These are phyloP conservation scores for Komagataella ulmi DNA, from an alignment of 805 yeast species.

Conservation along the genomic window DNA sequence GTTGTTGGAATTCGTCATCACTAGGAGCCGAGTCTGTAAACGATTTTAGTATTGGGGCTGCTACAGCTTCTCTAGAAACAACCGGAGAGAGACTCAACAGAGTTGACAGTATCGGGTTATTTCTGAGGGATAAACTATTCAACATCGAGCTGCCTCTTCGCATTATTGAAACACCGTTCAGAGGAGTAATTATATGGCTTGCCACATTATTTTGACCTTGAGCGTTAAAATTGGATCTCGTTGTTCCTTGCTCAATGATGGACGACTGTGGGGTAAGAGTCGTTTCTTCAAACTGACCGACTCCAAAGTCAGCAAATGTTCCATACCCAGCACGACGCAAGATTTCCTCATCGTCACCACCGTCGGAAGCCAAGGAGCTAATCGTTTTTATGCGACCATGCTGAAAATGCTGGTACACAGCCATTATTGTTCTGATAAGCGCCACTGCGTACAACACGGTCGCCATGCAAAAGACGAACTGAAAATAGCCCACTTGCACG, in stretches of 20 bases:
- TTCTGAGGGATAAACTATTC: neutral
- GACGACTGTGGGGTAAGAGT: neutral
- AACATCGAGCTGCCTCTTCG: neutral
- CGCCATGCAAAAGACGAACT: neutral
- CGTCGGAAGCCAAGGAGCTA: neutral
- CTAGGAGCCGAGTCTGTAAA: neutral
- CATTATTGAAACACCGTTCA: neutral
- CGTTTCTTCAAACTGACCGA: neutral
- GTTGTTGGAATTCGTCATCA: neutral
- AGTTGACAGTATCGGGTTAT: neutral
- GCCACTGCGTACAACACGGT: neutral
- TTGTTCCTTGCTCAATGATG: neutral
- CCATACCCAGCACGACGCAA: neutral
- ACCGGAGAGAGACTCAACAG: neutral
- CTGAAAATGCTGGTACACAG: neutral
- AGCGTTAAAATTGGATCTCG: neutral
- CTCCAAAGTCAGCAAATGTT: neutral
- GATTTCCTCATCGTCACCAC: neutral
- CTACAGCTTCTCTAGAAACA: neutral
- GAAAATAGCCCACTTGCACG: neutral
- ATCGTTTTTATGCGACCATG: neutral
- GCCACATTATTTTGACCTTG: neutral
- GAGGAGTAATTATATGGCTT: neutral
- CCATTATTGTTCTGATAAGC: neutral
- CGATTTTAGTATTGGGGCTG: neutral